Evolutionary conservation across 352 stramenopile species (phyloP), one percentile per base, ranked within the genome.

Genomic region (Pelagophyceae sp.): DNA sequence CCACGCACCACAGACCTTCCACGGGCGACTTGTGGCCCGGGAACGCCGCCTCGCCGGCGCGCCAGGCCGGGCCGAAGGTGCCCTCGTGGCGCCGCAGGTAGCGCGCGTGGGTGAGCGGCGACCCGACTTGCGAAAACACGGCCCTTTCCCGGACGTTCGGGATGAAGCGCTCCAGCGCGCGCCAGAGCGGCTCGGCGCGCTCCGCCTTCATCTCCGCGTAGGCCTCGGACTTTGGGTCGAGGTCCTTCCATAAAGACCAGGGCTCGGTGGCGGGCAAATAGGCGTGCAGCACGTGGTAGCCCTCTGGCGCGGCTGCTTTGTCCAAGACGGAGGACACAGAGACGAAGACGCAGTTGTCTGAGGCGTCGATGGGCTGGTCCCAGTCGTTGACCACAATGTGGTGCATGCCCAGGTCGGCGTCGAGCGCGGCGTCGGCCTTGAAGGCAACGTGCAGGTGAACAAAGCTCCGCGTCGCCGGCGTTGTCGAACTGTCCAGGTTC

Each of bases 391-490:
- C 84, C 64, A 87, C 86, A 71, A 90, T 90, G 79, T 92, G 89
- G 82, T 92, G 87, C n/a, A 87, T 86, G 77, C 89, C 83, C 25
- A 91, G 72, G 69, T 72, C 61, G 31, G 78, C 75, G 23, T 85
- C 69, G 58, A 75, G 79, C 31, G 79, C 82, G 40, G 82, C 84
- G 72, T 84, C 70, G n/a, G n/a, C n/a, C n/a, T n/a, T n/a, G 70
- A 92, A 91, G 38, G 85, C 87, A 3, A 90, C 77, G 80, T 92
- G 87, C 38, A 92, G 78, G 82, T 92, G 87, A 80, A 90, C 87
- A 67, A 92, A 92, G 38, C 83, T 89, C 72, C 84, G 83, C n/a
- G 88, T 92, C 83, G 89, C 65, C n/a, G 87, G 87, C 32, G 78
- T 63, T 33, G 60, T 64, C 51, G 60, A 54, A 17, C 63, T 76